Percentiles rank a stretch among this genome's conserved stretches.
Evolutionary conservation across 768 basidiomycete genomes (phyloP).

Genomic region (Trametopsis cervina): DNA sequence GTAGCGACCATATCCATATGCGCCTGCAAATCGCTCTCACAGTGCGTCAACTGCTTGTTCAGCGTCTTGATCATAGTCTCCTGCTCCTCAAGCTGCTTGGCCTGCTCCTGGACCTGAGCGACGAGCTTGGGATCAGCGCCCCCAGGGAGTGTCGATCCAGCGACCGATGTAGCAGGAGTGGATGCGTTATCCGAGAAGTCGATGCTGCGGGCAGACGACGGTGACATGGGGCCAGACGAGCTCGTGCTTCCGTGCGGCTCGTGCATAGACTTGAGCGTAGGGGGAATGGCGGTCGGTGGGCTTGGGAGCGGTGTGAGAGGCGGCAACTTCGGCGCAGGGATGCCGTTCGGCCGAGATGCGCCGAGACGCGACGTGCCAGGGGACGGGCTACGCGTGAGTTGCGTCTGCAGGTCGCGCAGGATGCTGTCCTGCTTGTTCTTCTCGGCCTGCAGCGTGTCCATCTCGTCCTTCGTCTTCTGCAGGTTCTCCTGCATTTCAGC

Average conservation of each 20-base stretch:
- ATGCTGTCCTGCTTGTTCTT: constrained; percentile 58
- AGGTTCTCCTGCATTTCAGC: constrained; percentile 74
- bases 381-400: constrained; percentile 49
- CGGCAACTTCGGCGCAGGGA: constrained; percentile 71
- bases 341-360: constrained; percentile 43
- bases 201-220: constrained; percentile 46
- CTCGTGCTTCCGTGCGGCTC: constrained; percentile 54
- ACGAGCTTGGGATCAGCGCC: constrained; percentile 47
- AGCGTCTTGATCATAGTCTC: constrained; percentile 90
- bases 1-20: constrained; percentile 87
- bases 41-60: constrained; percentile 90
- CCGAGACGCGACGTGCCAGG: constrained; percentile 46
- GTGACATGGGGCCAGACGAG: constrained; percentile 44
- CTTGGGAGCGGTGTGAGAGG: constrained; percentile 86
- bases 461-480: constrained; percentile 77
- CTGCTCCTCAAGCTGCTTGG: constrained; percentile 74
- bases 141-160: constrained; percentile 23
- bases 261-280: constrained; percentile 52
- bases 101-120: constrained; percentile 62
- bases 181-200: constrained; percentile 70
- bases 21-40: constrained; percentile 84
- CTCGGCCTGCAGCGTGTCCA: constrained; percentile 69
- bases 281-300: constrained; percentile 63
- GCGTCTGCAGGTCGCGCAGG: constrained; percentile 76
- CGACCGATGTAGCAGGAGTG: constrained; percentile 42